Evolutionary conservation across 2,329 filamentous ascomycete genomes (phyloP).

Genomic region (Hypoxylon sp.): DNA sequence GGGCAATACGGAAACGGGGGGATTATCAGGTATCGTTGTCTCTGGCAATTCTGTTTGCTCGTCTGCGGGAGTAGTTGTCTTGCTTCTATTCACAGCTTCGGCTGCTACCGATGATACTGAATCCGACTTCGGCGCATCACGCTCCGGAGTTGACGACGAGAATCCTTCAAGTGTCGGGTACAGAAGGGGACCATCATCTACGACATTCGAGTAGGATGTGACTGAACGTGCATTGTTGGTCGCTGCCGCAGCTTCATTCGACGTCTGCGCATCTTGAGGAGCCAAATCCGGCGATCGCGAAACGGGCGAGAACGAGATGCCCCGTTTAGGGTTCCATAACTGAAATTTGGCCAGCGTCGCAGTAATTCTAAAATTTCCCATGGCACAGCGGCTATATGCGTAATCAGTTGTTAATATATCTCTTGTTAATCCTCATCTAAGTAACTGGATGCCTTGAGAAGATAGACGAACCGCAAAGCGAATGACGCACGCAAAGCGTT

Average conservation of each 20-base stretch:
- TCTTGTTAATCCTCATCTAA: constrained; percentile 18
- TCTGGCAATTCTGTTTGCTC: constrained; percentile 27
- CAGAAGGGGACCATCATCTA: constrained; percentile 5
- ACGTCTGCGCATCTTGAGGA: constrained; percentile 31
- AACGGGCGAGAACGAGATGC: constrained; percentile 53
- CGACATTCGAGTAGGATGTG: neutral
- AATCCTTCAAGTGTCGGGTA: constrained; percentile 21
- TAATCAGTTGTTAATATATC: constrained; percentile 29
- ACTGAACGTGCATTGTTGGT: constrained; percentile 6
- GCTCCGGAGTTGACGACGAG: constrained; percentile 12
- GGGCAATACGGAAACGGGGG: constrained; percentile 58
- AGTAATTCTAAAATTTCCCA: constrained; percentile 44
- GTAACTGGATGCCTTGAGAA: constrained; percentile 2
- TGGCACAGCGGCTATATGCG: constrained; percentile 26
- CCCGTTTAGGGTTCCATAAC: constrained; percentile 55
- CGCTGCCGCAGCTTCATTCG: constrained; percentile 17
- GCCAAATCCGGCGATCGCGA: constrained; percentile 34
- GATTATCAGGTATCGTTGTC: constrained; percentile 45
- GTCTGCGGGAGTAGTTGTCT: constrained; percentile 13
- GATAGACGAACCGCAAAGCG: constrained; percentile 44
- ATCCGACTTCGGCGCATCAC: constrained; percentile 5
- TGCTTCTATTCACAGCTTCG: constrained; percentile 14
- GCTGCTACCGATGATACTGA: neutral
- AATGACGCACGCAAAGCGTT: constrained; percentile 38
- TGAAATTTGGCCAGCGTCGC: constrained; percentile 49